Evolutionary conservation across 2,329 filamentous ascomycete species (phyloP), one percentile per base, ranked within the genome.

Genomic region (Fusarium duplospermum): DNA sequence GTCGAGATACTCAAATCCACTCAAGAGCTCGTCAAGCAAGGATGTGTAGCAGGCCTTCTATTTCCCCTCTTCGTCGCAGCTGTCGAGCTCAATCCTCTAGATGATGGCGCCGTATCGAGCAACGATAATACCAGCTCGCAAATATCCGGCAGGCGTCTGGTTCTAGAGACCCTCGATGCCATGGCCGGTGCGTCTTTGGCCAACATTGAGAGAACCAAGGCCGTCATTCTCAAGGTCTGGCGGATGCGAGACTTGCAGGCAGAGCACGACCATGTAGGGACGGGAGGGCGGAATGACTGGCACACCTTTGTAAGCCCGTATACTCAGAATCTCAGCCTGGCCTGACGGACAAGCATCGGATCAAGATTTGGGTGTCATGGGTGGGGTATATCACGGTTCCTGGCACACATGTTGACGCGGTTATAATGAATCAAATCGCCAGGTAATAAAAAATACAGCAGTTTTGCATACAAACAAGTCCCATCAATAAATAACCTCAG

Each of bases 211-310:
- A 81, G 84, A 22, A 86, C 84, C 9, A 79, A 84, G 13, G 82
- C 83, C 1, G 86, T 87, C 4, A 86, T 87, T 61, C 80, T 83
- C 11, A 86, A 84, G 52, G 81, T 87, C 13, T 87, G 86, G 86
- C 82, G 83, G 64, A 82, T 82, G 50, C 80, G 86, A 24, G 85
- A 87, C 24, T 56, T 80, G 2, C 47, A 74, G 14, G 50, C 73
- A 3, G 42, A 72, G 4, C 59, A 68, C 3, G 72, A 69, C 3
- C 10, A 62, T 0, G 24, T 45, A 6, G 36, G 4, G 3, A 14
- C 62, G 7, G 10, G 29, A 0, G 64, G 63, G 4, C 35, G 10
- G 1, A 80, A 79, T 20, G 79, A 80, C 31, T 80, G 79, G 79
- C 71, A 68, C 31, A 69, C 69, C 1, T 79, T 73, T 40, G 78